Base-by-base conservation (phyloP, 2,329 filamentous ascomycete species). In the Amauroascus verrucosus region DNA sequence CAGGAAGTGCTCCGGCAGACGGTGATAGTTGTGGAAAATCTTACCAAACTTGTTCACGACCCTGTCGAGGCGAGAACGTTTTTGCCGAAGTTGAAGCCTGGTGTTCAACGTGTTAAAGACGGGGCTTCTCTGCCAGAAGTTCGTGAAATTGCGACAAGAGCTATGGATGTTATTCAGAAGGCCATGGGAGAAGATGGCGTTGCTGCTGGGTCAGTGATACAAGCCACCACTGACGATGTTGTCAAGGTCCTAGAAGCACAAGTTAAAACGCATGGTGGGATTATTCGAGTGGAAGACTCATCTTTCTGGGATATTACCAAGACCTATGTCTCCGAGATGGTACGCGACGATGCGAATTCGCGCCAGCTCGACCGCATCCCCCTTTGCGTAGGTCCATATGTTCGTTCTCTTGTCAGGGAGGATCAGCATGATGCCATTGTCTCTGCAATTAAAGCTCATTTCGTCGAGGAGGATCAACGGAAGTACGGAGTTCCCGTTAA, bases 21-120 rank as follows among this genome's bases (percentile, higher is more conserved):
- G 2, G 89, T 95, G 28, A 89, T 98, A 52, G 94, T 98, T 49
- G 86, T 93, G 18, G 93, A 98, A 75, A 98, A 98, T 74, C 76
- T 98, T 75, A 98, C 93, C 57, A 97, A 95, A 76, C 82, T 98
- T 30, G 93, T 98, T 26, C 93, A 98, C 70, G 90, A 88, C 68
- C 93, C 93, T 13, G 82, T 95, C 56, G 93, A 98, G 75, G 93
- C 93, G 32, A 81, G 93, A 60, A 88, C 88, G 53, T 98, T 98
- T 78, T 73, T 98, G 67, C 93, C 93, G 49, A 96, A 95, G 72
- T 77, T 98, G 50, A 86, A 87, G 65, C 93, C 93, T 41, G 93
- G 93, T 80, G 86, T 98, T 45, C 88, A 96, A 76, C 80, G 78
- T 53, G 91, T 98, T 54, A 82, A 84, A 60, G 84, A 94, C 61